A percentile compares a stretch with the other conserved stretches of the same genome.
These are phyloP conservation scores for Pythium dissimile DNA, from an alignment of 352 stramenopile species.

Conservation along the genomic window DNA sequence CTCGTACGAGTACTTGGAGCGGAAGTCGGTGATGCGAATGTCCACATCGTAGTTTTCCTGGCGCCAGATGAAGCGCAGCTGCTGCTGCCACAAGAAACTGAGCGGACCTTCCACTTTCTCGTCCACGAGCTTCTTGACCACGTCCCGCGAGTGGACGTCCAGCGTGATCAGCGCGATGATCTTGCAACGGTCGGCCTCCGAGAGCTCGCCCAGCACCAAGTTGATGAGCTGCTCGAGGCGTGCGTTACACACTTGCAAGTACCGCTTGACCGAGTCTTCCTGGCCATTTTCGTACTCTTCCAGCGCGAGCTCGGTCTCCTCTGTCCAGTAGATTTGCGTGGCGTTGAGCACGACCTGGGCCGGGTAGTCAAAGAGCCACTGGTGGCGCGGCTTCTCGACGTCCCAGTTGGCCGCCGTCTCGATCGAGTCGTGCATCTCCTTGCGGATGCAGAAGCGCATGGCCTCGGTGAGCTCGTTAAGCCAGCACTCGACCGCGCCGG, in stretches of 20 bases:
- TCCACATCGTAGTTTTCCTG: constrained; percentile 94
- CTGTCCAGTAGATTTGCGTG: constrained; percentile 94
- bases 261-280: constrained; percentile 85
- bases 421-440: constrained; percentile 87
- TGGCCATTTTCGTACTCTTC: constrained; percentile 88
- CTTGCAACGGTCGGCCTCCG: constrained; percentile 89
- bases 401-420: constrained; percentile 90
- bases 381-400: constrained; percentile 94
- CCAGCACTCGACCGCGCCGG: constrained; percentile 82
- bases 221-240: constrained; percentile 91
- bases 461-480: constrained; percentile 84
- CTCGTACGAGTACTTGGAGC: constrained; percentile 92
- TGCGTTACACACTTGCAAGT: constrained; percentile 75
- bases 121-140: constrained; percentile 88
- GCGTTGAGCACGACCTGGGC: constrained; percentile 86
- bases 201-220: constrained; percentile 87
- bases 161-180: constrained; percentile 96
- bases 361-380: constrained; percentile 98
- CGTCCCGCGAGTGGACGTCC: constrained; percentile 94
- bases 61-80: constrained; percentile 88
- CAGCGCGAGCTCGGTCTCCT: constrained; percentile 93
- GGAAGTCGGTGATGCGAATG: constrained; percentile 96
- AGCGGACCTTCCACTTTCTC: constrained; percentile 87
- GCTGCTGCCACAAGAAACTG: constrained; percentile 88
- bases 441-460: constrained; percentile 79